Evolutionary conservation across 352 stramenopile species (phyloP).

Genomic region (Elongisporangium prolatum): DNA sequence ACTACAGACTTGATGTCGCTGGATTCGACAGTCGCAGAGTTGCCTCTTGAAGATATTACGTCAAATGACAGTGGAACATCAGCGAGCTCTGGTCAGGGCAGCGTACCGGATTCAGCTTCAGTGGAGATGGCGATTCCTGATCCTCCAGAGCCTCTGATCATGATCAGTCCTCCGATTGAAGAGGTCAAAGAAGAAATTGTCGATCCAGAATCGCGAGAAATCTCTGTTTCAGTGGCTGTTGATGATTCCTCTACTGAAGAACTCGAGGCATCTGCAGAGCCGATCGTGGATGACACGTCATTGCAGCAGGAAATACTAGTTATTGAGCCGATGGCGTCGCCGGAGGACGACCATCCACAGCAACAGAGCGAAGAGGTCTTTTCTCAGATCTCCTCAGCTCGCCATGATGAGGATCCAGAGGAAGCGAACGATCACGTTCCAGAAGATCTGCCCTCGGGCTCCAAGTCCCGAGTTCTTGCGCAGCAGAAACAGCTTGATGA

Average conservation of each 20-base stretch:
- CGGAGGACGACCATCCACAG: not conserved
- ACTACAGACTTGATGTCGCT: not conserved
- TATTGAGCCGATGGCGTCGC: not conserved
- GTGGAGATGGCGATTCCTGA: not conserved
- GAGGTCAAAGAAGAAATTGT: not conserved
- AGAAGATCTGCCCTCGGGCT: constrained; percentile 15
- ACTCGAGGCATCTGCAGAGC: not conserved
- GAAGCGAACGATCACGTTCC: constrained; percentile 2
- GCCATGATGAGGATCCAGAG: not conserved
- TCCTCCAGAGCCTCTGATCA: not conserved
- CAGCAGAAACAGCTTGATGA: constrained; percentile 25
- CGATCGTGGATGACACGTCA: not conserved
- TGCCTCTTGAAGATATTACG: not conserved
- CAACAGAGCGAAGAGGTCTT: not conserved
- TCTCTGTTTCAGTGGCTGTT: not conserved
- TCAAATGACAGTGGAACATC: not conserved
- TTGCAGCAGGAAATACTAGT: not conserved
- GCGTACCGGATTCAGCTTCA: not conserved
- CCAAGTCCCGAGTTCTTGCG: constrained; percentile 18
- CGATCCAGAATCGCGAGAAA: not conserved
- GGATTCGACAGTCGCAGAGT: not conserved
- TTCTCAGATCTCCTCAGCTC: not conserved
- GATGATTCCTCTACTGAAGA: not conserved
- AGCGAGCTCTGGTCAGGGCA: not conserved
- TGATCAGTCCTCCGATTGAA: not conserved